Conservation (phyloP, 176 grass and related monocot genomes). For the Puccinellia tenuiflora region DNA sequence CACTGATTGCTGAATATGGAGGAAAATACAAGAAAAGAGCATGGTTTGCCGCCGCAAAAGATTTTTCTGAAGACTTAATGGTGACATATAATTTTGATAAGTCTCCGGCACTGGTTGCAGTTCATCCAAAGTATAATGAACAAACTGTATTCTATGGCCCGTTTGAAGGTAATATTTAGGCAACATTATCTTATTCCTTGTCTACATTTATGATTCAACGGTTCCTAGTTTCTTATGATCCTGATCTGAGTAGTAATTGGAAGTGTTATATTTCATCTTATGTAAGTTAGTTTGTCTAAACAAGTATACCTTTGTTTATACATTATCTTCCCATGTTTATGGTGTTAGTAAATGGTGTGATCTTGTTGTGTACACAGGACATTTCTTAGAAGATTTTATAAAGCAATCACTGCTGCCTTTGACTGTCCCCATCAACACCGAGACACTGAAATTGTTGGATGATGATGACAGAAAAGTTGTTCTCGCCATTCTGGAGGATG, state of each 20-base stretch:
- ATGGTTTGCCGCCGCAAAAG: conserved; percentile 91
- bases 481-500: conserved; percentile 79
- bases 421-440: conserved; percentile 81
- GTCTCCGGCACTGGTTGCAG: conserved; percentile 56
- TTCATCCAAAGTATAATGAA: conserved; percentile 82
- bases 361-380: conserved; percentile 41
- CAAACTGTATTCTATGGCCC: conserved; percentile 88
- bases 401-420: conserved; percentile 74
- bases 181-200: not conserved
- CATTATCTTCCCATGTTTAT: not conserved
- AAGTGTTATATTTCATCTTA: not conserved
- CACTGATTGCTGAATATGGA: conserved; percentile 59
- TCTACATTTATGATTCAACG: not conserved
- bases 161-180: conserved; percentile 70
- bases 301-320: not conserved
- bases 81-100: conserved; percentile 81
- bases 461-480: conserved; percentile 87
- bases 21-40: conserved; percentile 97
- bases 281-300: not conserved
- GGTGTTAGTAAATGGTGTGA: not conserved
- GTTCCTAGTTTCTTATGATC: not conserved
- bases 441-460: conserved; percentile 81
- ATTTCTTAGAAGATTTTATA: conserved; percentile 92
- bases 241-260: not conserved
- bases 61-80: conserved; percentile 84